Evolutionary conservation across 2,329 filamentous ascomycete genomes (phyloP).

Genomic region (Ophidiomyces ophidiicola): DNA sequence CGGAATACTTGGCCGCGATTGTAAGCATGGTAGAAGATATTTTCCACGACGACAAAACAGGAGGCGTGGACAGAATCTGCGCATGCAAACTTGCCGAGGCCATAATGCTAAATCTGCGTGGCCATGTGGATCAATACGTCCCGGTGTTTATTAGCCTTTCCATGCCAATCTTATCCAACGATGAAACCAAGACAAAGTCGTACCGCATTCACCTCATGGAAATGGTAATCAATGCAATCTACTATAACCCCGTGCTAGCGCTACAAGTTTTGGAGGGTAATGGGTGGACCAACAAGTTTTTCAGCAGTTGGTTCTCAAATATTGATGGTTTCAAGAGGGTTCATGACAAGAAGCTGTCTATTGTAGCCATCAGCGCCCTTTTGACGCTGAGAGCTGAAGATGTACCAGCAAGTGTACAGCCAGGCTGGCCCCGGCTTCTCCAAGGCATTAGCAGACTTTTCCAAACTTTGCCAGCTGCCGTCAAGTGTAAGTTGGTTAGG

Average conservation of each 20-base stretch:
- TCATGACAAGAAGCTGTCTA: slow-evolving; percentile 97
- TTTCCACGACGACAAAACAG: slow-evolving; percentile 83
- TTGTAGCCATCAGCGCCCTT: slow-evolving; percentile 79
- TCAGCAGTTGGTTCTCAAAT: slow-evolving; percentile 93
- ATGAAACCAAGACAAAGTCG: slow-evolving; percentile 77
- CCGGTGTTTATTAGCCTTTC: slow-evolving; percentile 79
- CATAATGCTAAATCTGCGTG: slow-evolving; percentile 88
- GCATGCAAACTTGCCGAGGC: slow-evolving; percentile 96
- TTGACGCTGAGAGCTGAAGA: slow-evolving; percentile 67
- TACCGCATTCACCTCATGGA: slow-evolving; percentile 96
- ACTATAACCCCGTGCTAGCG: slow-evolving; percentile 83
- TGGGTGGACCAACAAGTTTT: slow-evolving; percentile 97
- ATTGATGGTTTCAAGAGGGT: slow-evolving; percentile 89
- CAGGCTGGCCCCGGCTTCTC: slow-evolving; percentile 85
- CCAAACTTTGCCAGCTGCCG: slow-evolving; percentile 73
- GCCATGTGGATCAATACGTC: slow-evolving; percentile 76
- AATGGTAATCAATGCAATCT: slow-evolving; percentile 95
- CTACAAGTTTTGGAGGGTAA: slow-evolving; percentile 81
- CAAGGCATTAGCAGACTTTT: slow-evolving; percentile 83
- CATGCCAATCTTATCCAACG: slow-evolving; percentile 62
- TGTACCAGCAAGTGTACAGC: slow-evolving; percentile 82
- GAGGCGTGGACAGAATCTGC: slow-evolving; percentile 87
- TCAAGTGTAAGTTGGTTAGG: slow-evolving; percentile 54
- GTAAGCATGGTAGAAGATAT: slow-evolving; percentile 92
- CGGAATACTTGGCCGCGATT: slow-evolving; percentile 73